Conservation (phyloP, 805 yeast genomes). For the Wickerhamomyces chaumierensis region DNA sequence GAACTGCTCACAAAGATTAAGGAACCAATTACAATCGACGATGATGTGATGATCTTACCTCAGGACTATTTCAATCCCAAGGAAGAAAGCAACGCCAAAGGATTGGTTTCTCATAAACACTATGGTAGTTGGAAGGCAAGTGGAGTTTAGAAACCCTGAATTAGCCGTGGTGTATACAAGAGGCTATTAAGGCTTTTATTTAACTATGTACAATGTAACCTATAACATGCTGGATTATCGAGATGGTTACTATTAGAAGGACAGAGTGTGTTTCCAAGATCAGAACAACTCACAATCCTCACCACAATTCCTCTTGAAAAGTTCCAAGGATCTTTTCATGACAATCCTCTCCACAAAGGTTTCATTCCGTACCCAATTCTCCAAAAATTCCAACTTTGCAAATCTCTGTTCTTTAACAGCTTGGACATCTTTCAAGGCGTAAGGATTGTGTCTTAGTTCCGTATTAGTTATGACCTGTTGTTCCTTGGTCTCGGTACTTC, state of each 20-base stretch:
- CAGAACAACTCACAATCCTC: too few species aligned
- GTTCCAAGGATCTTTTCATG: neutral
- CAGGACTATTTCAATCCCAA: conserved; percentile 10
- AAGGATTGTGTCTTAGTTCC: neutral
- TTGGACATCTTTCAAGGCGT: neutral
- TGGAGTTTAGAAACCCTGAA: neutral
- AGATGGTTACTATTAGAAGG: too few species aligned
- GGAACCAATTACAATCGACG: conserved; percentile 8
- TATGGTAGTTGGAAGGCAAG: conserved; percentile 10
- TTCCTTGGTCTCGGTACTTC: too few species aligned
- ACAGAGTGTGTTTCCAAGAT: too few species aligned
- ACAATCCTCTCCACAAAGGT: neutral
- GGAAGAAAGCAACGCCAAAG: conserved; percentile 3
- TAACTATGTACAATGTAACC: too few species aligned
- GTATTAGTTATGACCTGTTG: neutral
- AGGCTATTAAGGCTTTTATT: too few species aligned
- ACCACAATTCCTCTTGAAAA: neutral
- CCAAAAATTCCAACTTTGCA: neutral
- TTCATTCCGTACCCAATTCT: neutral
- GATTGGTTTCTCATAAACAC: conserved; percentile 8
- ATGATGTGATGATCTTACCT: conserved; percentile 12
- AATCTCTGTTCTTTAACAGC: neutral
- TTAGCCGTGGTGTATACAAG: too few species aligned
- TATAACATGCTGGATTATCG: too few species aligned
- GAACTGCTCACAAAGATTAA: conserved; percentile 10